These are phyloP conservation scores for Penicillium ucsense DNA, from an alignment of 495 filamentous ascomycete species.

Conservation along the genomic window DNA sequence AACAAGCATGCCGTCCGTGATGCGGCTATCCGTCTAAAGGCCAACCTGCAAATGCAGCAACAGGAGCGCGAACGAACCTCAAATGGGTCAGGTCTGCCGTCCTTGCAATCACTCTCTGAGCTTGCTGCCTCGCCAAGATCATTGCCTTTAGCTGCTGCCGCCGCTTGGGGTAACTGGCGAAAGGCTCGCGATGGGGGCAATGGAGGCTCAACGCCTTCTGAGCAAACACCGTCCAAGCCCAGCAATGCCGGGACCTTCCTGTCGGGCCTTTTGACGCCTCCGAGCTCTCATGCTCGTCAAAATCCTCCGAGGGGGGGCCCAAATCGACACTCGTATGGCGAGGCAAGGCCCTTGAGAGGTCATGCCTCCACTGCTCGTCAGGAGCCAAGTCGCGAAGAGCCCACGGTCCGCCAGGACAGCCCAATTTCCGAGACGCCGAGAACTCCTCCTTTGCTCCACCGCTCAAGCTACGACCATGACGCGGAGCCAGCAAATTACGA, in stretches of 20 bases:
- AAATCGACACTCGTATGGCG: slow-evolving; percentile 40
- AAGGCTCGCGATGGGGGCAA: slow-evolving; percentile 44
- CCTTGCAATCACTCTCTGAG: slow-evolving; percentile 47
- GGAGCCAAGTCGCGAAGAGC: slow-evolving; percentile 5
- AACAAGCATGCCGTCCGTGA: slow-evolving; percentile 72
- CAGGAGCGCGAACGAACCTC: slow-evolving; percentile 75
- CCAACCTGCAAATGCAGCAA: slow-evolving; percentile 95
- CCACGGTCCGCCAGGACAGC: slow-evolving; percentile 18
- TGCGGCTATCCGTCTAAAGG: slow-evolving; percentile 82
- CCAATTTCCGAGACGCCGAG: slow-evolving; percentile 38
- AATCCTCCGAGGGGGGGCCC: slow-evolving; percentile 30
- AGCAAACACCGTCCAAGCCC: slow-evolving; percentile 57
- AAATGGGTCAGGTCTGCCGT: slow-evolving; percentile 32
- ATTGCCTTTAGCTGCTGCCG: slow-evolving; percentile 70
- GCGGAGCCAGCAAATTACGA: slow-evolving; percentile 43
- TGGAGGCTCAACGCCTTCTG: slow-evolving; percentile 27
- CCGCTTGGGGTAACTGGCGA: slow-evolving; percentile 80
- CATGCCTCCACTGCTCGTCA: slow-evolving; percentile 23
- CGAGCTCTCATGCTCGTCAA: slow-evolving; percentile 55
- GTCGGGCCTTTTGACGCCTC: slow-evolving; percentile 76
- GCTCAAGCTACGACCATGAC: slow-evolving; percentile 62
- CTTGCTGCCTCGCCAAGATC: slow-evolving; percentile 69
- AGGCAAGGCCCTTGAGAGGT: slow-evolving; percentile 28
- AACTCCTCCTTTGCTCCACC: slow-evolving; percentile 62
- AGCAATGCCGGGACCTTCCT: slow-evolving; percentile 45